Evolutionary conservation across 768 basidiomycete genomes (phyloP).

Genomic region (Rhizopogon vesiculosus): DNA sequence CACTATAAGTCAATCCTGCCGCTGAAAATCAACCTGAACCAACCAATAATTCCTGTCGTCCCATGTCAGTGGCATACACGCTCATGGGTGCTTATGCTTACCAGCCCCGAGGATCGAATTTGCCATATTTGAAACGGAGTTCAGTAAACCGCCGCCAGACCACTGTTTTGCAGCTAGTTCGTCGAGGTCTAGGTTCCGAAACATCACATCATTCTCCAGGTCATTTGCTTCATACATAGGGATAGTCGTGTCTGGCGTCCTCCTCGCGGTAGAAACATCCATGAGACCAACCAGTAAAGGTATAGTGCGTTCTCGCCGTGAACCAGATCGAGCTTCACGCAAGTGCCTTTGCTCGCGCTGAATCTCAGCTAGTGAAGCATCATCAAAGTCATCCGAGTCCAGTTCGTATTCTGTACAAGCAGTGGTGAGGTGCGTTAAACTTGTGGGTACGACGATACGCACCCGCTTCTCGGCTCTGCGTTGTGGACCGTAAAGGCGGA

Average conservation of each 20-base stretch:
- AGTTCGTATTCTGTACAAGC: constrained; percentile 66
- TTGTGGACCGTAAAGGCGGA: constrained; percentile 66
- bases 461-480: constrained; percentile 79
- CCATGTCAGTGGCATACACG: constrained; percentile 13
- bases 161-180: constrained; percentile 62
- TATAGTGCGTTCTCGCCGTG: constrained; percentile 50
- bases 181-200: constrained; percentile 56
- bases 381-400: constrained; percentile 79
- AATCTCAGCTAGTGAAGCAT: constrained; percentile 30
- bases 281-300: constrained; percentile 79
- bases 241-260: constrained; percentile 53
- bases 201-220: constrained; percentile 18
- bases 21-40: constrained; percentile 10
- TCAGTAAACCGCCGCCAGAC: constrained; percentile 70
- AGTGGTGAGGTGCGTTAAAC: constrained; percentile 7
- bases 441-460: constrained; percentile 31
- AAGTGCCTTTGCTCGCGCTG: constrained; percentile 18
- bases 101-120: constrained; percentile 96
- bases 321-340: constrained; percentile 25
- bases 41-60: constrained; percentile 67
- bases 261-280: constrained; percentile 53
- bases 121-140: constrained; percentile 90
- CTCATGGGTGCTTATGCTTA: constrained; percentile 23
- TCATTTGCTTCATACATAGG: constrained; percentile 31
- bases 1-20: constrained; percentile 5